A percentile compares a stretch with the other conserved stretches of the same genome.
Conservation (phyloP, 345 rosid species). For the Citrus trifoliata region DNA sequence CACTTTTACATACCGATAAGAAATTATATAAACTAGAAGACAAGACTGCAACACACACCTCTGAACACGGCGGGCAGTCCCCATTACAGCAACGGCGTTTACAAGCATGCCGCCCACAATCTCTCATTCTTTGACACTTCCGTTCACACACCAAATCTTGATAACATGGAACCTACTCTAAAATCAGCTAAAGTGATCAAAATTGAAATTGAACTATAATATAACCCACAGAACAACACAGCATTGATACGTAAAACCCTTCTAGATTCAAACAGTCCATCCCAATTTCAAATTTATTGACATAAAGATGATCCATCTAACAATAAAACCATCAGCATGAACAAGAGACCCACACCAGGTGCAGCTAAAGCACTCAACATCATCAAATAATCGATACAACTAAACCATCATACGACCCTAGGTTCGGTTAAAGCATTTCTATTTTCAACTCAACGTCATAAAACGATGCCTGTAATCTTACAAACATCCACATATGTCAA, state of each 20-base stretch:
- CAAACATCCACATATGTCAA: background rate
- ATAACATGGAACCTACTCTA: slow-evolving; percentile 83
- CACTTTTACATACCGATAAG: background rate
- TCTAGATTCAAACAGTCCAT: slow-evolving; percentile 27
- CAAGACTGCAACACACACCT: slow-evolving; percentile 36
- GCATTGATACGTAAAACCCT: background rate
- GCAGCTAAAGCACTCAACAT: background rate
- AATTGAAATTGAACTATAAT: slow-evolving; percentile 11
- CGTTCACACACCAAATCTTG: slow-evolving; percentile 91
- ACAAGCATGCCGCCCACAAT: slow-evolving; percentile 91
- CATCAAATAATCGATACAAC: background rate
- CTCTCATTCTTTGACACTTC: slow-evolving; percentile 75
- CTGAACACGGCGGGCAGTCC: slow-evolving; percentile 84
- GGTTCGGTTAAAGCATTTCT: slow-evolving; percentile 17
- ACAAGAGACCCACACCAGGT: background rate
- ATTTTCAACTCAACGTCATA: background rate
- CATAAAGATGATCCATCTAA: background rate
- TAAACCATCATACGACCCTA: slow-evolving; percentile 30
- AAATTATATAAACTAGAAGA: background rate
- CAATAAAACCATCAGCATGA: background rate
- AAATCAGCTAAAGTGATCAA: slow-evolving; percentile 31
- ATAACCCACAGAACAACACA: background rate
- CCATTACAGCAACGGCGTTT: slow-evolving; percentile 94
- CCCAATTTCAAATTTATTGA: slow-evolving; percentile 15
- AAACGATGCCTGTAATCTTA: background rate